Evolutionary conservation across 306 rosid genomes (phyloP).

Genomic region (Castanopsis chinensis): DNA sequence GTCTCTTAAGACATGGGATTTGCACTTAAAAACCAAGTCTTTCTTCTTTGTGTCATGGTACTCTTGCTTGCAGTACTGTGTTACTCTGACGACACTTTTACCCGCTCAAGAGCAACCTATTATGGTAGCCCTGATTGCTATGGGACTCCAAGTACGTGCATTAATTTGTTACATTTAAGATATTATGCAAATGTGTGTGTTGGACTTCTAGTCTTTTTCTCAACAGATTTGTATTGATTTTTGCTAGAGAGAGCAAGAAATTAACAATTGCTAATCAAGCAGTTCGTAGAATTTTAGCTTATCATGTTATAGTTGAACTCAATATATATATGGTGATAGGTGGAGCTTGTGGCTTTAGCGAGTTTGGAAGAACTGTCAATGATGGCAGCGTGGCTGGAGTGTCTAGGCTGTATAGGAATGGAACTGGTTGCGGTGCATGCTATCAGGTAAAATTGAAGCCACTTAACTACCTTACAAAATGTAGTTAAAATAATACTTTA

Average conservation of each 20-base stretch:
- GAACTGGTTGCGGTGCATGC: constrained; percentile 86
- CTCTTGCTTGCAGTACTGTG: constrained; percentile 49
- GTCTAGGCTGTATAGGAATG: constrained; percentile 62
- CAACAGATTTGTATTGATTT: no score
- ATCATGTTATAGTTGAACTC: not conserved
- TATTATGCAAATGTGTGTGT: no score
- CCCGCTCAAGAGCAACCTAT: constrained; percentile 71
- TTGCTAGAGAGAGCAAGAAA: no score
- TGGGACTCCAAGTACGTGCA: constrained; percentile 63
- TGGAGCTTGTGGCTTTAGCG: constrained; percentile 93
- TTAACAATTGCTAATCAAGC: not conserved
- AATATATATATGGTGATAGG: constrained; percentile 29
- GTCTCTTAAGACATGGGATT: constrained; percentile 36
- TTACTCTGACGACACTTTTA: constrained; percentile 50
- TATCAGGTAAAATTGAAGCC: constrained; percentile 49
- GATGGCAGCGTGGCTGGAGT: constrained; percentile 75
- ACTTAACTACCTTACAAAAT: not conserved
- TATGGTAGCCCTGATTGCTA: constrained; percentile 89
- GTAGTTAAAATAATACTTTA: not conserved
- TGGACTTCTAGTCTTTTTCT: no score
- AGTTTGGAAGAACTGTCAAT: constrained; percentile 68
- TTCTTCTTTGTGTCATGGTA: constrained; percentile 34
- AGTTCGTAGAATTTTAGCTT: not conserved
- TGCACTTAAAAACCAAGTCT: constrained; percentile 25
- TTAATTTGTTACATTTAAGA: no score